Evolutionary conservation across 345 rosid genomes (phyloP), one percentile per base, ranked within the genome.

Genomic region (Psidium guajava): DNA sequence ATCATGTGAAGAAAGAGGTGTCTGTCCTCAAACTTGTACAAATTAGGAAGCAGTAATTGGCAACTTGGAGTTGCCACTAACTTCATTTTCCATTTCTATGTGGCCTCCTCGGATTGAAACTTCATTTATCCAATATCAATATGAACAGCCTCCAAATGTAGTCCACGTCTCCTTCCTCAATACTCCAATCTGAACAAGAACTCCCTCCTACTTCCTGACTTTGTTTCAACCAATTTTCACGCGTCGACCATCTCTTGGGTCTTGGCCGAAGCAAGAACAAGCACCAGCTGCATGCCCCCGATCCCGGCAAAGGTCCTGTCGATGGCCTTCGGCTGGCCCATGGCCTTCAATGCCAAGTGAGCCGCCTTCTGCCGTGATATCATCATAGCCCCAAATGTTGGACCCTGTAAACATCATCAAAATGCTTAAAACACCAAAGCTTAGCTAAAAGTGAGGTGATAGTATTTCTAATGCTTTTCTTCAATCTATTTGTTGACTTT

Each of bases 341-440:
- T 82, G 7, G 97, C 85, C 87, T 91, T 95, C 85, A 97, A 88
- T 1, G 98, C 98, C 57, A 95, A 92, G 55, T 96, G 99, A 11
- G 93, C 98, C 1, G 98, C 99, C 91, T 95, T 97, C 88, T 97
- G 98, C 82, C 98, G 98, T 0, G 98, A 97, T 50, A 95, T 93
- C 98, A 94, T 95, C 98, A 94, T 95, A 5, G 98, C 98, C 80
- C 99, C 98, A 64, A 94, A 97, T 0, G 99, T 95, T 82, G 98
- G 99, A 28, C 99, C 98, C 96, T 95, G 88, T 8, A 47, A 42
- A 21, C 22, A 80, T 42, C 82, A 20, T 47, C 1, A 80, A 47
- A 55, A 55, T 21, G 57, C 2, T 8, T 8, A 4, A 8, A 55
- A 21, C 57, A 21, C 57, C 57, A 3, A 55, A 22, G 58, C 5